Evolutionary conservation across 164 flowering plant genomes (phyloP).

Genomic region (Magnolia kwangsiensis): DNA sequence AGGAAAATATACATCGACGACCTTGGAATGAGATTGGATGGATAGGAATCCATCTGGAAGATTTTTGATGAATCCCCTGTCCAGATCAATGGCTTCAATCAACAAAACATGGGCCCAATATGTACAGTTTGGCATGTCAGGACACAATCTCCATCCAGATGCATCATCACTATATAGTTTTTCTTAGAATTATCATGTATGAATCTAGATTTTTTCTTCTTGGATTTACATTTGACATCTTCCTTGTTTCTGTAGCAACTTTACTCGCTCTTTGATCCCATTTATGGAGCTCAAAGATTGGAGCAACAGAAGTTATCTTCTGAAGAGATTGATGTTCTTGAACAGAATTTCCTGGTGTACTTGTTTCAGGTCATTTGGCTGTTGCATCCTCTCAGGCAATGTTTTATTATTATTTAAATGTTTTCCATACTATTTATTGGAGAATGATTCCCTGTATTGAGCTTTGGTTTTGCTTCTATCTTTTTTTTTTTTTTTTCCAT

Average conservation of each 20-base stretch:
- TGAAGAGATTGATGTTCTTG: conserved; percentile 73
- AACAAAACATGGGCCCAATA: too few relatives aligned
- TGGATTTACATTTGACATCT: background rate
- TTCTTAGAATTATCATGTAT: background rate
- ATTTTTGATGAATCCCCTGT: background rate
- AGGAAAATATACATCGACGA: background rate
- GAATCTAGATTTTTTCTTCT: background rate
- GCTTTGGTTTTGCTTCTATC: background rate
- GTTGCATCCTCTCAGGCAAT: background rate
- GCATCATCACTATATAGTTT: background rate
- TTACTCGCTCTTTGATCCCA: conserved; percentile 84
- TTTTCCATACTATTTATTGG: background rate
- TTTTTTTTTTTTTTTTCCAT: background rate
- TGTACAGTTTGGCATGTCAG: too few relatives aligned
- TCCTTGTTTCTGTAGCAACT: conserved; percentile 60
- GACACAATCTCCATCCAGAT: background rate
- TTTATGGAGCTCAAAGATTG: conserved; percentile 68
- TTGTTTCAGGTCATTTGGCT: conserved; percentile 58
- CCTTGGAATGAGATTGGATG: background rate
- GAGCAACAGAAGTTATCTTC: conserved; percentile 72
- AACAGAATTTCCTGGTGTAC: conserved; percentile 78
- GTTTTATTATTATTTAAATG: background rate
- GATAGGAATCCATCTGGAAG: background rate
- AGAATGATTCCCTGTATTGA: background rate
- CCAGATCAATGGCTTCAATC: background rate